Evolutionary conservation across 768 basidiomycete genomes (phyloP).

Genomic region (Calocybe indica): DNA sequence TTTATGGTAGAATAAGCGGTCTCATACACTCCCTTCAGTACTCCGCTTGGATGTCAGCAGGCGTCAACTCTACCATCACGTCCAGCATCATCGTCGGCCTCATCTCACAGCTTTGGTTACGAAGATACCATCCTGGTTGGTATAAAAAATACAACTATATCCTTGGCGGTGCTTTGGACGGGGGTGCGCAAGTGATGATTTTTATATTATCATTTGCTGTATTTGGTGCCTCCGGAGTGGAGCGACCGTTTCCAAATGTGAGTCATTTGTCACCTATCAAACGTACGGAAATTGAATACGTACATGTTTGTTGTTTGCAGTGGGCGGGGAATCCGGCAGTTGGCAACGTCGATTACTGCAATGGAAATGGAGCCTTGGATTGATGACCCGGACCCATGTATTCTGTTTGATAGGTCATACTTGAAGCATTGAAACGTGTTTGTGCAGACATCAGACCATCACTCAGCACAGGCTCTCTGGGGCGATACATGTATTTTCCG

Average conservation of each 20-base stretch:
- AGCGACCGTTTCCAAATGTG: conserved; percentile 43
- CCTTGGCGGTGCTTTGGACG: conserved; percentile 59
- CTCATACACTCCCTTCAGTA: conserved; percentile 17
- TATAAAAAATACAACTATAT: conserved; percentile 66
- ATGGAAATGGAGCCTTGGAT: conserved; percentile 50
- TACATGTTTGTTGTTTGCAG: conserved; percentile 13
- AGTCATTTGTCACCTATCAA: conserved; percentile 8
- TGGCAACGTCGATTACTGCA: conserved; percentile 55
- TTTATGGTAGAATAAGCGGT: background rate
- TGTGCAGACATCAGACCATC: no score
- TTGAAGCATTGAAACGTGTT: background rate
- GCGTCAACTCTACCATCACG: conserved; percentile 47
- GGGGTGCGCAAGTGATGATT: conserved; percentile 61
- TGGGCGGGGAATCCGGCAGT: conserved; percentile 50
- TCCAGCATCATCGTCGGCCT: conserved; percentile 47
- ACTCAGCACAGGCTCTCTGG: no score
- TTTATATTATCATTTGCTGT: conserved; percentile 62
- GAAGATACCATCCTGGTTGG: conserved; percentile 56
- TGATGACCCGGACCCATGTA: conserved; percentile 9
- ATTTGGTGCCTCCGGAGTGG: conserved; percentile 49
- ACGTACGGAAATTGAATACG: background rate
- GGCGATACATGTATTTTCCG: no score
- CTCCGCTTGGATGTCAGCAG: conserved; percentile 39
- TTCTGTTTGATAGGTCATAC: background rate
- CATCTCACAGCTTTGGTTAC: conserved; percentile 54